These are phyloP conservation scores for Actinidia polygama DNA, from an alignment of 179 eudicot genomes.

Conservation along the genomic window DNA sequence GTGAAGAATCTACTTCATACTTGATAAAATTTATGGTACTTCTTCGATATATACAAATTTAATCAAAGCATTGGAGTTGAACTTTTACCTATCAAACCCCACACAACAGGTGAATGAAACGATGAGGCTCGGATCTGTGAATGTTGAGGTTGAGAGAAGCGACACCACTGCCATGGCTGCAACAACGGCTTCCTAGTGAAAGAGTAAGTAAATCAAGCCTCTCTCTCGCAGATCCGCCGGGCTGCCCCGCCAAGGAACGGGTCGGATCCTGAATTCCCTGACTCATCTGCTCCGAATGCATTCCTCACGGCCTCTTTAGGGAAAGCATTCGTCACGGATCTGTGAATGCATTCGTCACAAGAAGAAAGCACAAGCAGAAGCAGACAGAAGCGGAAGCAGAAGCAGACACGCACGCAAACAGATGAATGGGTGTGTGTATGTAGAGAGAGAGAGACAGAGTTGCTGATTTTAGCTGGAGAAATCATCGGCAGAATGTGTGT, in stretches of 20 bases:
- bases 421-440: not conserved
- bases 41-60: too few species aligned
- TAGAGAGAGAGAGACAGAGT: not conserved
- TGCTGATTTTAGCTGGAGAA: not conserved
- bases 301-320: not conserved
- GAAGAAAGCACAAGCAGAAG: not conserved
- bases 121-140: conserved; percentile 13
- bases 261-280: conserved; percentile 9
- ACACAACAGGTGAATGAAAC: not conserved
- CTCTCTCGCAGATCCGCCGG: conserved; percentile 8
- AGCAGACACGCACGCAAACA: not conserved
- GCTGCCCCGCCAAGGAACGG: conserved; percentile 28
- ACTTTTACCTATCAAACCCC: too few species aligned
- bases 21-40: too few species aligned
- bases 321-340: not conserved
- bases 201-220: too few species aligned
- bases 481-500: conserved; percentile 1
- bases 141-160: not conserved
- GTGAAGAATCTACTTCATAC: too few species aligned
- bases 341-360: not conserved
- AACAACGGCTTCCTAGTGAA: not conserved
- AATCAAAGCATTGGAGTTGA: too few species aligned
- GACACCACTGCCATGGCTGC: conserved; percentile 25
- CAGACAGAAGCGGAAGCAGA: not conserved
- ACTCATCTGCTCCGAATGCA: not conserved